Evolutionary conservation across 441 rosid species (phyloP), one percentile per base, ranked within the genome.

Genomic region (Eutrema salsugineum): DNA sequence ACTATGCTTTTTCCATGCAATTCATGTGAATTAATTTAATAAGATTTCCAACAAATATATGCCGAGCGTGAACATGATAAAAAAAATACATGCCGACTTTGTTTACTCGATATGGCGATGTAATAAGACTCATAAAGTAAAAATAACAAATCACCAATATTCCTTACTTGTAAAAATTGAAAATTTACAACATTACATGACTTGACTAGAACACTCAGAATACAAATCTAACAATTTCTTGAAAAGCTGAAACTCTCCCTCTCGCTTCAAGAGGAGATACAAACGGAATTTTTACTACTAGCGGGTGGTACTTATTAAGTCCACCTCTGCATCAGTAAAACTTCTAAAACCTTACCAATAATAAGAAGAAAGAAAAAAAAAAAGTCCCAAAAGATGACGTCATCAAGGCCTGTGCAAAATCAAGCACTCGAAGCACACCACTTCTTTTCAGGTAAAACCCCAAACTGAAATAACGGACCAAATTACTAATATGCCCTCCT

Each of bases 311-410:
- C 22, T 28, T 68, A 69, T 28, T 68, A 69, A 76, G 16, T 47
- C 79, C 79, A 76, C 79, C 79, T 69, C 79, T 63, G 79, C 79
- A 55, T 63, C 66, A 76, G 60, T 76, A 69, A 20, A 46, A 44
- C 36, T 44, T 47, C 7, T 11, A 32, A 27, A 15, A 17, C 57
- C 58, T 60, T 16, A 62, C 66, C 59, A 46, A 40, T 39, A 28
- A 76, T 15, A 38, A n/a, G n/a, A n/a, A n/a, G n/a, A n/a, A n/a
- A n/a, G n/a, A n/a, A n/a, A 20, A 72, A 43, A 54, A 14, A 36
- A 36, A 61, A 20, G 50, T 33, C 55, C 60, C 15, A 70, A 57
- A 43, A 76, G 66, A 64, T 68, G 72, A 58, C 56, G 49, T 50
- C 76, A 70, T 57, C 76, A 57, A 76, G 71, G 79, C 79, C 75